phyloP scores from a whole-genome alignment of 768 basidiomycete genomes.

The Tricholoma matsutake region DNA sequence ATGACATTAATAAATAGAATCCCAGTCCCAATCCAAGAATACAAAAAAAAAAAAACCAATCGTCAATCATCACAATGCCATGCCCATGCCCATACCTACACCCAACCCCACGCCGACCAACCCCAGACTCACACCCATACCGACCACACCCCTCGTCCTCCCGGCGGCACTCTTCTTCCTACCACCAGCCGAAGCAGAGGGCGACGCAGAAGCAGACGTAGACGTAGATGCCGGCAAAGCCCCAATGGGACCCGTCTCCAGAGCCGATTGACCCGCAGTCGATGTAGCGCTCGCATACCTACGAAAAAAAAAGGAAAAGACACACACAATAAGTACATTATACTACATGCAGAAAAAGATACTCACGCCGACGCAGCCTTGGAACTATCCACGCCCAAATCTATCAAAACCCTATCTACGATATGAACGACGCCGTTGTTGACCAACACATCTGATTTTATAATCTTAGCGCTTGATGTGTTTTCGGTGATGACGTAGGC shows the following conservation, averaged over 20 bases:
- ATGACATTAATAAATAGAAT: no score
- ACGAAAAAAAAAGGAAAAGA: constrained; percentile 5
- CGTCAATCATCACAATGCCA: no score
- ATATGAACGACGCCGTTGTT: constrained; percentile 73
- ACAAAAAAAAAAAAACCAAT: no score
- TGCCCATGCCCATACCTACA: no score
- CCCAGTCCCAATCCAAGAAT: no score
- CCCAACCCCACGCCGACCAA: no score
- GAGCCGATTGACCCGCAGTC: constrained; percentile 34
- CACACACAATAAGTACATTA: constrained; percentile 63
- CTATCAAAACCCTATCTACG: constrained; percentile 49
- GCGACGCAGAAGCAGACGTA: no score
- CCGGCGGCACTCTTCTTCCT: no score
- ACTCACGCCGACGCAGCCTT: constrained; percentile 47
- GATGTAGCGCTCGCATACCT: constrained; percentile 49
- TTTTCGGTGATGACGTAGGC: constrained; percentile 45
- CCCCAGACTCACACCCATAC: no score
- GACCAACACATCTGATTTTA: constrained; percentile 56
- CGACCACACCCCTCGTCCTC: no score
- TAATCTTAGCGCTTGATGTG: constrained; percentile 44
- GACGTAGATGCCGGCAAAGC: constrained; percentile 4
- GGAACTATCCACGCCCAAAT: constrained; percentile 36
- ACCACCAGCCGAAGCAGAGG: no score
- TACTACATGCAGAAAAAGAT: no score
- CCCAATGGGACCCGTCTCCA: constrained; percentile 41